Evolutionary conservation across 768 basidiomycete species (phyloP).

Genomic region (Daedaleopsis sinensis): DNA sequence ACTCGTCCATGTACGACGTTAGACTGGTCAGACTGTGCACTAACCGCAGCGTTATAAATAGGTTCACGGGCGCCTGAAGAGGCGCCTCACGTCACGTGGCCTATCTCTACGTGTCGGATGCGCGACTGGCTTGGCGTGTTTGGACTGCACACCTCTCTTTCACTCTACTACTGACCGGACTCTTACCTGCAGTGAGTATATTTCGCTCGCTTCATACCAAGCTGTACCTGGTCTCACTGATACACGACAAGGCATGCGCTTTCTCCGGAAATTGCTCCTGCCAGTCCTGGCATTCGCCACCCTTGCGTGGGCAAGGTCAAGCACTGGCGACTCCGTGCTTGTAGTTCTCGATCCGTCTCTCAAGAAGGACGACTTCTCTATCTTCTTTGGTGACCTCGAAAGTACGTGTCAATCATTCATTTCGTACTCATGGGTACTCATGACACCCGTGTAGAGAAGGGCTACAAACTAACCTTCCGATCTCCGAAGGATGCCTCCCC

Average conservation of each 20-base stretch:
- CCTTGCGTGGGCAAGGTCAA: constrained; percentile 46
- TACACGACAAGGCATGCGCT: constrained; percentile 12
- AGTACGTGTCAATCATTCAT: constrained; percentile 45
- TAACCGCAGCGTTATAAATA: no score
- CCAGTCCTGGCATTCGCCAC: constrained; percentile 15
- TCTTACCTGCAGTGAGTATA: no score
- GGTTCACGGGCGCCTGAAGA: no score
- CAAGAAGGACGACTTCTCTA: constrained; percentile 69
- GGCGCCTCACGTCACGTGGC: no score
- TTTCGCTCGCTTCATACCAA: no score
- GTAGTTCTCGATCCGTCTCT: constrained; percentile 79
- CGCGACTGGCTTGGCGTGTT: no score
- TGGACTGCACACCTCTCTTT: no score
- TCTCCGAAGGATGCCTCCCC: constrained; percentile 76
- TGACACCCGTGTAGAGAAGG: constrained; percentile 57
- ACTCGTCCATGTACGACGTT: no score
- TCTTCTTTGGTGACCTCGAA: constrained; percentile 80
- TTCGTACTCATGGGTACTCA: not conserved
- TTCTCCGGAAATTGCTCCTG: constrained; percentile 19
- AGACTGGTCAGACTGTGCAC: no score
- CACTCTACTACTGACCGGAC: no score
- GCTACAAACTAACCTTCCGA: constrained; percentile 88
- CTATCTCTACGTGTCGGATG: no score
- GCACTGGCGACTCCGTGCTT: constrained; percentile 79
- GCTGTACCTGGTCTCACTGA: no score